Evolutionary conservation across 495 filamentous ascomycete species (phyloP).

Genomic region (Penicillium alfredii): DNA sequence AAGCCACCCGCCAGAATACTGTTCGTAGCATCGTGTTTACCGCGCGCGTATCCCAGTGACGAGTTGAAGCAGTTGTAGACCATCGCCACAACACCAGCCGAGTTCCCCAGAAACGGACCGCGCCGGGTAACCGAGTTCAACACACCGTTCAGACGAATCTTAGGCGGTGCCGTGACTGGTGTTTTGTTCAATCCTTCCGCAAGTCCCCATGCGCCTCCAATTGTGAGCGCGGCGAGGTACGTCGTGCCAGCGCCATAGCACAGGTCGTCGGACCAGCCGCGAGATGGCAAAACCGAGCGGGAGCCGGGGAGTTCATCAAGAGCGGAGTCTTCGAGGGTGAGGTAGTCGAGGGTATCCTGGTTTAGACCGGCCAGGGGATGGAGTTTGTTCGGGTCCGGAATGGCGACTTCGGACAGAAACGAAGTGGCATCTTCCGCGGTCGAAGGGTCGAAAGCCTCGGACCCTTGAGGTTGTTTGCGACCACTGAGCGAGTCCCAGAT

Average conservation of each 20-base stretch:
- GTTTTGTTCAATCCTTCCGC: slow-evolving; percentile 78
- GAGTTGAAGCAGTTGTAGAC: slow-evolving; percentile 93
- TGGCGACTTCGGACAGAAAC: slow-evolving; percentile 64
- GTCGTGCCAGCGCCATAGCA: slow-evolving; percentile 95
- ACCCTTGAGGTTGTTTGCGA: slow-evolving; percentile 61
- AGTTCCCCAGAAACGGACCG: slow-evolving; percentile 96
- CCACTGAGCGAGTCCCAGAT: slow-evolving; percentile 88
- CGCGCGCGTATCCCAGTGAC: slow-evolving; percentile 74
- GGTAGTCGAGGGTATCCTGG: slow-evolving; percentile 86
- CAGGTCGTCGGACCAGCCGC: slow-evolving; percentile 95
- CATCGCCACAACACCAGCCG: slow-evolving; percentile 88
- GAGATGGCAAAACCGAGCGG: slow-evolving; percentile 80
- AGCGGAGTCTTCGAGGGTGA: slow-evolving; percentile 84
- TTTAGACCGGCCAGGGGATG: slow-evolving; percentile 94
- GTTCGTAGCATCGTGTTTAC: slow-evolving; percentile 88
- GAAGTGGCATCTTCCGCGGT: slow-evolving; percentile 72
- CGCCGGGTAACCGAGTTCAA: slow-evolving; percentile 87
- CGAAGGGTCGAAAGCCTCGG: slow-evolving; percentile 60
- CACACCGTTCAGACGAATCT: slow-evolving; percentile 85
- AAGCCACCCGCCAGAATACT: slow-evolving; percentile 76
- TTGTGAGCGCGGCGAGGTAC: slow-evolving; percentile 77
- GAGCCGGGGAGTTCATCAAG: slow-evolving; percentile 84
- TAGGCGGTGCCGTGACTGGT: slow-evolving; percentile 67
- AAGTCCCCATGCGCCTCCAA: slow-evolving; percentile 88
- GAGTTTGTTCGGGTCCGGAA: slow-evolving; percentile 77